These are phyloP conservation scores for Sporobolomyces phaffii DNA, from an alignment of 768 basidiomycete species.

Conservation along the genomic window DNA sequence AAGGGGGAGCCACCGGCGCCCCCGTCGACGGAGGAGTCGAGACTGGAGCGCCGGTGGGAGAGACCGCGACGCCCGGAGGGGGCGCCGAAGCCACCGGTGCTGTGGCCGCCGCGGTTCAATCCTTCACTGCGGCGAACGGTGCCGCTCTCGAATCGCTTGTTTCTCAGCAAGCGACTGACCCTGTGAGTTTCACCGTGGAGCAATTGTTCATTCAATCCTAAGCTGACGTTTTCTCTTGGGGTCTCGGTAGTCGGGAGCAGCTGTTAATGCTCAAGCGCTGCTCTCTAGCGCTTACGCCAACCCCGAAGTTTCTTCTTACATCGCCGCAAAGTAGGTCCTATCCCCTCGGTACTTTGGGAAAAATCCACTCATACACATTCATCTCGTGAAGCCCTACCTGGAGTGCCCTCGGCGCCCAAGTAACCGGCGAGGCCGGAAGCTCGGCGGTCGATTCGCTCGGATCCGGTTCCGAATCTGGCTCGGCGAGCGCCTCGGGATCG, in stretches of 20 bases:
- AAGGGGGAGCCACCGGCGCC: background rate
- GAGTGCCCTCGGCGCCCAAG: background rate
- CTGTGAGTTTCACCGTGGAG: background rate
- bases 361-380: background rate
- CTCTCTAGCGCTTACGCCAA: background rate
- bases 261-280: background rate
- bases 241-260: conserved; percentile 1
- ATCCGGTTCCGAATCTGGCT: background rate
- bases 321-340: background rate
- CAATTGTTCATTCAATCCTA: background rate
- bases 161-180: background rate
- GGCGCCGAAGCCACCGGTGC: too few relatives aligned
- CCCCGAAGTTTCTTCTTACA: conserved; percentile 3
- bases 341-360: background rate
- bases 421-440: background rate
- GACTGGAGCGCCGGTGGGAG: background rate
- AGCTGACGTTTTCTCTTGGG: background rate
- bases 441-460: background rate
- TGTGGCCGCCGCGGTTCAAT: background rate
- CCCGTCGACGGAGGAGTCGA: background rate
- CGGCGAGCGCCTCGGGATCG: background rate
- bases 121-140: background rate
- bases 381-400: background rate
- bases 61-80: too few relatives aligned
- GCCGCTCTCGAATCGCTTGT: background rate